Evolutionary conservation across 2,329 filamentous ascomycete genomes (phyloP), one percentile per base, ranked within the genome.

Genomic region (Cytospora paraplurivora): DNA sequence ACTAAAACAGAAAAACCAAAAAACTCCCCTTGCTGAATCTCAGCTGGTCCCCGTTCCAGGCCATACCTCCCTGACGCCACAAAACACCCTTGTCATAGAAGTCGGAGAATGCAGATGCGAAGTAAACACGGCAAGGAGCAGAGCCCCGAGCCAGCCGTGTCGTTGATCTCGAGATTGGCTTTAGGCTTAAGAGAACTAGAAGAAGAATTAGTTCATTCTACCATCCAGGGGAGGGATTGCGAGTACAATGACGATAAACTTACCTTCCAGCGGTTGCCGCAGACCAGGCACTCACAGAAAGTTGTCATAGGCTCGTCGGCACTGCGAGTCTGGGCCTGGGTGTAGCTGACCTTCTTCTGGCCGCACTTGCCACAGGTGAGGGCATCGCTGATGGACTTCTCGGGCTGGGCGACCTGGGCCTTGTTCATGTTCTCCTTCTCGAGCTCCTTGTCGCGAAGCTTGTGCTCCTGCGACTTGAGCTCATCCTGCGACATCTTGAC

Each of bases 391-490:
- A 97, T 92, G 74, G 90, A 93, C 83, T 93, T 95, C 78, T 97
- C 90, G 19, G 88, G 90, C 82, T 93, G 90, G 63, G 94, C 91
- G 12, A 96, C 93, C 88, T 98, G 96, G 1, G 95, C 92, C 77
- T 94, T 92, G 81, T 93, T 93, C 91, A 98, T 93, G 77, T 99
- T 99, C 78, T 97, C 92, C 77, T 91, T 87, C 74, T 93, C 84
- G 57, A 97, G 83, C 75, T 87, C 87, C 69, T 85, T 80, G 69
- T 97, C 93, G 72, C 89, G 85, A 71, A 86, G 87, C 66, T 88
- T 87, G 77, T 91, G 90, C 76, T 95, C 88, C 56, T 88, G 89
- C 55, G 91, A 95, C 80, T 96, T 96, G 74, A 99, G 86, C 76
- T 98, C 94, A 62, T 97, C 91, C 71, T 91, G 88, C 10, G 87